Evolutionary conservation across 306 rosid genomes (phyloP), one percentile per base, ranked within the genome.

Genomic region (Fagus sylvatica): DNA sequence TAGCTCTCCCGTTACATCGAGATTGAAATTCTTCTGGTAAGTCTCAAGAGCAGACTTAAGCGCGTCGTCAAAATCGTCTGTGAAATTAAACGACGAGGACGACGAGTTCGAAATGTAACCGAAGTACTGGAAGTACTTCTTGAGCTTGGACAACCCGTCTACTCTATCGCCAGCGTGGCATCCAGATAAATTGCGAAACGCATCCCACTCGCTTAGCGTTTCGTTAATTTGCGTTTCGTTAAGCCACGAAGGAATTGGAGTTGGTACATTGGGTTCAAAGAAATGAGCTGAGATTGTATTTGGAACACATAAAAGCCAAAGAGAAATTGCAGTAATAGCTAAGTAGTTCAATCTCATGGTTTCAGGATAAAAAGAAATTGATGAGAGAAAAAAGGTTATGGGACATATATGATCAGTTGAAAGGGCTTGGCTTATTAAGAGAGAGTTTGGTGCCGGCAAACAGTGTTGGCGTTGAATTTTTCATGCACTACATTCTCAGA

Each of bases 1-100:
- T 4, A 92, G 91, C 34, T 85, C 73, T 17, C 98, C 98, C 13
- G 98, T 88, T 69, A 84, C 75, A 75, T 93, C 91, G 79, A 93
- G 93, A 60, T 95, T 95, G 92, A 95, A 95, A 61, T 95, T 95
- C 61, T 81, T 83, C 62, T 95, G 98, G 84, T 90, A 95, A 0
- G 87, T 75, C 0, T 70, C 73, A 3, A 94, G 34, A 34, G 98
- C 97, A 1, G 88, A 66, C 48, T 88, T 80, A 0, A 92, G 80
- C 0, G 70, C 74, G 1, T 81, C 89, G 33, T 95, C 98, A 56
- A 92, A 95, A 32, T 87, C 90, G 17, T 95, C 97, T 28, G 93
- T 87, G 87, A 77, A 85, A 28, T 87, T 84, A 22, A 22, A 22
- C 28, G 28, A 22, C 28, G 28, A 22, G 28, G 28, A 22, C 2